Percentiles rank a stretch among this genome's conserved stretches.
Evolutionary conservation across 2,329 filamentous ascomycete species (phyloP).

Genomic region (Cladophialophora bantiana): DNA sequence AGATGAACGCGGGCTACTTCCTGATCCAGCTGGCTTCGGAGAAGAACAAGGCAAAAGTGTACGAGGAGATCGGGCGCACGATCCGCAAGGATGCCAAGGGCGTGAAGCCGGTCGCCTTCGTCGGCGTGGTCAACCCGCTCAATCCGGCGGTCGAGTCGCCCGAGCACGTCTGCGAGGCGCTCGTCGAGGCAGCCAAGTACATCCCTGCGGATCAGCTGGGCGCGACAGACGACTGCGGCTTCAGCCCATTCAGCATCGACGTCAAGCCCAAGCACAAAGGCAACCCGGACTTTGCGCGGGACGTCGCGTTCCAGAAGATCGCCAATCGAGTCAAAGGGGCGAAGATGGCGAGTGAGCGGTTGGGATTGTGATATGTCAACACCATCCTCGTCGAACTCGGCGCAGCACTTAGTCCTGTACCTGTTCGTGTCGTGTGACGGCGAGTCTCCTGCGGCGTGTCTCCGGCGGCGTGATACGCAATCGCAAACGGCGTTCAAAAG

Average conservation of each 20-base stretch:
- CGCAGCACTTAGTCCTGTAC: no score
- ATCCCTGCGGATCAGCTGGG: constrained; percentile 14
- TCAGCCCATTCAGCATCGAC: constrained; percentile 19
- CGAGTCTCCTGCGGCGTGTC: no score
- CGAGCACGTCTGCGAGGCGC: constrained; percentile 43
- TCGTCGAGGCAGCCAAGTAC: constrained; percentile 43
- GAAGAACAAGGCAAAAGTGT: constrained; percentile 43
- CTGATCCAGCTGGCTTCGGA: constrained; percentile 42
- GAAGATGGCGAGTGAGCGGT: constrained; percentile 10
- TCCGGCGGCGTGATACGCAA: no score
- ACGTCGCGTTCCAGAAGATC: constrained; percentile 17
- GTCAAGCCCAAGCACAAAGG: constrained; percentile 16
- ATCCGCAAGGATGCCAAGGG: constrained; percentile 44
- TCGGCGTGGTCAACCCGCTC: constrained; percentile 45
- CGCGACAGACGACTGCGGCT: constrained; percentile 18
- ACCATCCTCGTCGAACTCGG: no score
- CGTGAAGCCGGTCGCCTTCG: constrained; percentile 44
- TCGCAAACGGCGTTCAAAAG: no score
- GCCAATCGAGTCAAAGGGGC: constrained; percentile 6
- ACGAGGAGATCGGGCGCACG: constrained; percentile 42
- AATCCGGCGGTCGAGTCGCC: constrained; percentile 43
- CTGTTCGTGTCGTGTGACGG: no score
- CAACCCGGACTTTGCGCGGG: constrained; percentile 13
- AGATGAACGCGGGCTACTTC: constrained; percentile 48
- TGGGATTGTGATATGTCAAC: background rate